Base-by-base conservation (phyloP, 192 early-diverging fungal species). In the Entomortierella lignicola region DNA sequence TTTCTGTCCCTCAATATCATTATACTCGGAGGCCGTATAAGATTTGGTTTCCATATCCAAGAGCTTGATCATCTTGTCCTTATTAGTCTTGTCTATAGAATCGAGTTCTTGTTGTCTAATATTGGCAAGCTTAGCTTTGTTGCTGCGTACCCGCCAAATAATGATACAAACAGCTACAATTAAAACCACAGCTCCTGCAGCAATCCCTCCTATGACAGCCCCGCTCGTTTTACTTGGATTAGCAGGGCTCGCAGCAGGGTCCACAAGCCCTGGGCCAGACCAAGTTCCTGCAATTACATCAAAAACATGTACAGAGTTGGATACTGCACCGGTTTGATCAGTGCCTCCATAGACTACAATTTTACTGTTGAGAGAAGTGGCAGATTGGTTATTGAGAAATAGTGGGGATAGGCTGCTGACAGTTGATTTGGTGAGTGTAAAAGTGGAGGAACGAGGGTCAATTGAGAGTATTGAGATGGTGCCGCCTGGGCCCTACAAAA, bases 231-330 rank as follows among this genome's bases (percentile, higher is more conserved):
- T 39, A 1, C 47, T 20, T 1, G 55, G 6, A 12, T 52, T 59
- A 34, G 41, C 43, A 27, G 15, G 5, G 13, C 23, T n/a, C 0
- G 25, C 10, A 4, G 48, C 5, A 15, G 75, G 60, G 34, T 69
- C 55, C 12, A 69, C 56, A 20, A 79, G 68, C 8, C 30, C 37
- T 8, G 75, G 67, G 8, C 75, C 75, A 31, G 67, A 60, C 75
- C 75, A 79, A 29, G 50, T 66, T 17, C 75, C 75, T 8, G 75
- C 58, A 32, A 79, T 79, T 8, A 79, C 61, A 21, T 79, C 67
- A 41, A 66, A 79, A 7, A 60, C 25, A 53, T 70, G 66, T 8
- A 79, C 37, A 4, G 34, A 21, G 44, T 77, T 77, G 41, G 61
- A 29, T 3, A 48, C 31, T 1, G 32, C 6, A 2, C 18, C 43